Evolutionary conservation across 768 basidiomycete genomes (phyloP), one percentile per base, ranked within the genome.

Genomic region (Psilocybe subaeruginosa): DNA sequence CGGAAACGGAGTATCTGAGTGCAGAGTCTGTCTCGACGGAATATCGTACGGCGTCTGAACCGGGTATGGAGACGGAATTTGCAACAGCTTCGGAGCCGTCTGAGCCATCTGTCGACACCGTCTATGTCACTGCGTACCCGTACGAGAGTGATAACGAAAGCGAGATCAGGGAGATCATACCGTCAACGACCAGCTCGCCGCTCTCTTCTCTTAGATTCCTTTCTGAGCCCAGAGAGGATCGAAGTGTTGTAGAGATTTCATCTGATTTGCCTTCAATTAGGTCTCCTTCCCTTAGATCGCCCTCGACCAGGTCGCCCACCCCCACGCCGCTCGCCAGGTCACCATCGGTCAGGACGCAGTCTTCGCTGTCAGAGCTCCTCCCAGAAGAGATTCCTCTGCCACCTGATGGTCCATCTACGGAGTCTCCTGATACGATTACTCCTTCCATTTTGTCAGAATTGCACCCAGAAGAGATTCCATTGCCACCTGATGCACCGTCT

Each of bases 1-100:
- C 70, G 8, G 41, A 43, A 12, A 43, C 41, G n/a, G 71, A 76
- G 14, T 90, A 83, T 61, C 72, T 76, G 31, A 87, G 85, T 17
- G 86, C 41, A 74, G 66, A 64, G 30, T 68, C 69, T 8, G 62
- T 61, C 8, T 72, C 72, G 4, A 73, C 77, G 23, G 80, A 82
- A 6, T 84, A 84, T 39, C 79, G 79, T 50, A 70, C 80, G 17
- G 81, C 80, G 1, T 85, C 84, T 3, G 81, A 81, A 47, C 79
- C 66, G 23, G 66, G 62, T 27, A 54, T 64, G 37, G 66, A 68
- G 17, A 69, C 74, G 3, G 75, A 73, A 35, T 77, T 73, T 60
- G 65, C 64, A 43, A 76, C 82, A n/a, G 72, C 75, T 1, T 74
- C 75, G 30, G 67, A 77, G 16, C 67, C 68, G 4, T 72, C 72